These are phyloP conservation scores for Magnusiomyces tetraspermus DNA, from an alignment of 1,139 yeast species.

Conservation along the genomic window DNA sequence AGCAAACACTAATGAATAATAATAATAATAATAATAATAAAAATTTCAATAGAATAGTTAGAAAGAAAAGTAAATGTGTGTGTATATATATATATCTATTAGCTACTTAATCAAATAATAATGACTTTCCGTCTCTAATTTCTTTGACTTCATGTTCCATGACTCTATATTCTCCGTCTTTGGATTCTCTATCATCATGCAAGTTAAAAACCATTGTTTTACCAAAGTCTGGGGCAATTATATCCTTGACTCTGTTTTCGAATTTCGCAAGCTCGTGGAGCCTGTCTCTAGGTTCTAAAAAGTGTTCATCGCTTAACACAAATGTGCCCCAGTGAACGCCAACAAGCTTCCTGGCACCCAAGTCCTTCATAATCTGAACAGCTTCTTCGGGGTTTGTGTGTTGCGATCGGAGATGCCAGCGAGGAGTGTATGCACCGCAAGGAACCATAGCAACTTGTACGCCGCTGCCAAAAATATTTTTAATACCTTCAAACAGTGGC, in stretches of 20 bases:
- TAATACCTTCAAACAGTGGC: conserved; percentile 59
- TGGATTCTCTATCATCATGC: conserved; percentile 17
- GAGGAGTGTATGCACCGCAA: conserved; percentile 90
- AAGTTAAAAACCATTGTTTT: conserved; percentile 38
- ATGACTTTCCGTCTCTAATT: conserved; percentile 29
- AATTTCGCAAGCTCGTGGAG: conserved; percentile 28
- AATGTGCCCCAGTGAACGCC: conserved; percentile 98
- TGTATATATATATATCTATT: too few relatives aligned
- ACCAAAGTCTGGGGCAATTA: conserved; percentile 47
- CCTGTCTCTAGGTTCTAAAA: conserved; percentile 63
- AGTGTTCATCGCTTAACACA: conserved; percentile 77
- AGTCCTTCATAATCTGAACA: conserved; percentile 52
- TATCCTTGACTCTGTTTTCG: conserved; percentile 29
- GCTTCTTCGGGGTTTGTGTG: conserved; percentile 81
- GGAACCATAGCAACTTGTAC: conserved; percentile 69
- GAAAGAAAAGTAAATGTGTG: too few relatives aligned
- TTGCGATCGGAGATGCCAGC: conserved; percentile 88
- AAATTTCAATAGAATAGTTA: too few relatives aligned
- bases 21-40: too few relatives aligned
- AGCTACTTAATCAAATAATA: conserved; percentile 21
- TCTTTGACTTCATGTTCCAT: conserved; percentile 15
- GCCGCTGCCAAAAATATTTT: conserved; percentile 52
- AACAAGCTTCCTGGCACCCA: conserved; percentile 52
- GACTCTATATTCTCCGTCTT: background rate
- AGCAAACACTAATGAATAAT: too few relatives aligned